Evolutionary conservation across 352 stramenopile genomes (phyloP), one percentile per base, ranked within the genome.

Genomic region (Phytophthora syringae): DNA sequence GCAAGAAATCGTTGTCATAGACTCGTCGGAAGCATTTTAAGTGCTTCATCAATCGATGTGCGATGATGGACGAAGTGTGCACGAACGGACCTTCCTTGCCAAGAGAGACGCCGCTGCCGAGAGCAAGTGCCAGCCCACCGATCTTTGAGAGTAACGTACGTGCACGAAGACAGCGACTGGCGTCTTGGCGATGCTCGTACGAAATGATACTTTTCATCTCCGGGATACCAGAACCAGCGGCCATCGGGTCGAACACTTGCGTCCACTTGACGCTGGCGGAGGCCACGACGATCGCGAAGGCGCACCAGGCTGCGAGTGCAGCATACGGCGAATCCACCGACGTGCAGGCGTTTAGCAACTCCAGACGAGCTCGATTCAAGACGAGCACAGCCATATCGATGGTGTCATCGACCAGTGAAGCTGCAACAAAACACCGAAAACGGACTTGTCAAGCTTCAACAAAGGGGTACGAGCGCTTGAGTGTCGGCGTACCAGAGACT

Each of bases 81-180:
- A 99, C 94, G 79, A 99, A 99, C 11, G 97, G 96, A 2, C 97
- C 97, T 83, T 99, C 97, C 58, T 97, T 98, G 24, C 97, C 97
- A 1, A 99, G 86, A 6, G 94, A 96, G 45, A 99, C 80, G 13
- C 95, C 97, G 28, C 84, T 94, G 0, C 92, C 82, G 12, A 99
- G 78, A 13, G 88, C 90, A 30, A 98, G 92, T 3, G 90, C 88
- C 0, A 99, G 88, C n/a, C 97, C 97, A 3, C 97, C 70, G 15
- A 84, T 74, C 56, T 97, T 97, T 2, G 86, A 84, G 5, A 92
- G n/a, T n/a, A 94, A 65, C 20, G 82, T 93, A 15, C 74, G 74
- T 3, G 66, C 52, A 7, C 69, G 45, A 3, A 89, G 65, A 39
- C 84, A 84, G 13, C 70, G 60, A 37, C 80, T 71, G 4, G 76